Evolutionary conservation across 2,329 filamentous ascomycete genomes (phyloP), one percentile per base, ranked within the genome.

Genomic region (Calonectria henricotiae): DNA sequence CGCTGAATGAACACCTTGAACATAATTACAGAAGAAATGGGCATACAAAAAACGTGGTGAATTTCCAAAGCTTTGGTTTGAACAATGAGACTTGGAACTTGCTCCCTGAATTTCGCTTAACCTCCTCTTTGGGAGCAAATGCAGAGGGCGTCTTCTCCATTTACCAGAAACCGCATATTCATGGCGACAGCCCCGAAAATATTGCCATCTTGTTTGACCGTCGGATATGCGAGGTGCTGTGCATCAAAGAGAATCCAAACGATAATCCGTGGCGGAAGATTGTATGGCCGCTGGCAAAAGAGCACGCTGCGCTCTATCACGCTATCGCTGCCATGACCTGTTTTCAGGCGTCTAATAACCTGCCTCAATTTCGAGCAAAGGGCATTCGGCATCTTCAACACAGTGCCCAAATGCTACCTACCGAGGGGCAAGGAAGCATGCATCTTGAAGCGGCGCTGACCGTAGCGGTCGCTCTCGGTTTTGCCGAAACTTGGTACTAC

Each of bases 261-360:
- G 49, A 66, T 9, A 72, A 72, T 20, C 71, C 71, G 0, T 72
- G 71, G 71, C 65, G 71, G 5, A 72, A 47, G 23, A 65, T 72
- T 9, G 71, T 72, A 12, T 72, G 71, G 71, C 71, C 71, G 5
- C 25, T 72, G 15, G 71, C 71, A 6, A 65, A 65, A 25, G 68
- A 72, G 30, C 65, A 72, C 17, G 30, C 62, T 11, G 68, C 71
- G 4, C 69, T 72, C 1, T 72, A 72, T 32, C 71, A 72, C 51
- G 71, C 71, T 11, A 49, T 72, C 12, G 71, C 71, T 15, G 71
- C 71, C n/a, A 72, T 72, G 71, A 72, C 71, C 12, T 72, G 68
- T 39, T 72, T 72, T 20, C 61, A 72, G 3, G 70, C 65, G 1
- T 64, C 62, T 7, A 71, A 71, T 27, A 43, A 47, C n/a, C 23